These are phyloP conservation scores for Hemerocallis citrina DNA, from an alignment of 106 monocot genomes.

Conservation along the genomic window DNA sequence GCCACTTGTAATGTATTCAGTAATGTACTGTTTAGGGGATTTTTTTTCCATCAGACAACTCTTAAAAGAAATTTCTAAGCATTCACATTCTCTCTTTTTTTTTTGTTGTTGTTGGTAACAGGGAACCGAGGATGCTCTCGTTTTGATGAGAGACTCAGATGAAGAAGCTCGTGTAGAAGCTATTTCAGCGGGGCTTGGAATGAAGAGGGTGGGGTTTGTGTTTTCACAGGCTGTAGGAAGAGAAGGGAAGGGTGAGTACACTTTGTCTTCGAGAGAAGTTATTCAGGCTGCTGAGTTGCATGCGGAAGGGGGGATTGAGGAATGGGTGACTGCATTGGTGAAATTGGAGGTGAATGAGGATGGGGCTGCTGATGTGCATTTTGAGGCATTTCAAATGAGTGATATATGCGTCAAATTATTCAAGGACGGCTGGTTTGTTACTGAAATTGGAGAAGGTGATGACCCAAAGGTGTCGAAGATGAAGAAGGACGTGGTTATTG, in stretches of 20 bases:
- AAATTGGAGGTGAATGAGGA: slow-evolving; percentile 87
- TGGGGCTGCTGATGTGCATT: slow-evolving; percentile 79
- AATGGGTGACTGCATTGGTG: slow-evolving; percentile 91
- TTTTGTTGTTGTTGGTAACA: slow-evolving; percentile 6
- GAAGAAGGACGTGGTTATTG: slow-evolving; percentile 93
- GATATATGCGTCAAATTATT: slow-evolving; percentile 76
- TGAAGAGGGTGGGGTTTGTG: slow-evolving; percentile 77
- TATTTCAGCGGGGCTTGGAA: slow-evolving; percentile 77
- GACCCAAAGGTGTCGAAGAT: slow-evolving; percentile 71
- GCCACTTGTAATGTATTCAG: background rate
- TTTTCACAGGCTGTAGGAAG: slow-evolving; percentile 84
- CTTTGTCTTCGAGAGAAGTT: slow-evolving; percentile 71
- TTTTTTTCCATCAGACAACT: background rate
- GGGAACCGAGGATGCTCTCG: slow-evolving; percentile 55
- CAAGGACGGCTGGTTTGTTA: slow-evolving; percentile 73
- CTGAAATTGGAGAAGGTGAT: slow-evolving; percentile 45
- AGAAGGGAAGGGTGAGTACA: slow-evolving; percentile 61
- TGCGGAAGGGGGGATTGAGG: slow-evolving; percentile 62
- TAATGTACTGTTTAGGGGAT: background rate
- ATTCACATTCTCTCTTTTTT: background rate
- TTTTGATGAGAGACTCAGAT: slow-evolving; percentile 47
- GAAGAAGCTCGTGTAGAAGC: slow-evolving; percentile 83
- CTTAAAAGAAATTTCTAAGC: background rate
- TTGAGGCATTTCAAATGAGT: slow-evolving; percentile 99
- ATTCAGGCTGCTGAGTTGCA: slow-evolving; percentile 78